Evolutionary conservation across 768 basidiomycete species (phyloP), one percentile per base, ranked within the genome.

Genomic region (Podaxis rugospora): DNA sequence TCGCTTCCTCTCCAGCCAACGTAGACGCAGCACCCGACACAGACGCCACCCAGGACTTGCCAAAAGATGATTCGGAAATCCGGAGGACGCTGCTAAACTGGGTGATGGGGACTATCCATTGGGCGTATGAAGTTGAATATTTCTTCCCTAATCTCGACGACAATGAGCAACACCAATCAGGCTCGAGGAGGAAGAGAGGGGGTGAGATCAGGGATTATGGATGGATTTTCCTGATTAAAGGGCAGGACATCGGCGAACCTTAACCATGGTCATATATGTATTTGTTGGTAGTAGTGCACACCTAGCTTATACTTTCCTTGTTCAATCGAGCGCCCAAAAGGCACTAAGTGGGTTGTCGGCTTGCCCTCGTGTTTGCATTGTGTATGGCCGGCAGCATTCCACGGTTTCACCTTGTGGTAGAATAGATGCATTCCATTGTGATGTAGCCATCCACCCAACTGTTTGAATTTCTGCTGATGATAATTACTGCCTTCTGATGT

Each of bases 61-160:
- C 7, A 6, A n/a, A n/a, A n/a, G 50, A 46, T 0, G 11, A 49
- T 23, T 3, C 16, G 2, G 53, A 55, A 4, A 55, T 61, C 7
- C 52, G 50, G 23, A 46, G 40, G 44, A 23, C 23, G 18, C 27
- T 61, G 16, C 18, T 53, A 44, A 54, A 55, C 37, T 61, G 59
- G 59, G 32, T 61, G 11, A 37, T n/a, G 18, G 59, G 59, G 6
- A 39, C 42, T n/a, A 47, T 61, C 16, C 59, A 61, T 39, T 61
- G 59, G 59, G 59, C 52, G 1, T 61, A 61, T 40, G 59, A 61
- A 47, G 59, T 54, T 23, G 52, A 61, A n/a, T 61, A 61, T 55
- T 61, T 61, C 46, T 35, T 35, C 11, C 59, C 59, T 13, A 27
- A 39, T 36, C 21, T 50, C 18, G 46, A 49, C 6, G 28, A 39